phyloP scores from a whole-genome alignment of 495 filamentous ascomycete species.

The Penicillium psychrofluorescens region DNA sequence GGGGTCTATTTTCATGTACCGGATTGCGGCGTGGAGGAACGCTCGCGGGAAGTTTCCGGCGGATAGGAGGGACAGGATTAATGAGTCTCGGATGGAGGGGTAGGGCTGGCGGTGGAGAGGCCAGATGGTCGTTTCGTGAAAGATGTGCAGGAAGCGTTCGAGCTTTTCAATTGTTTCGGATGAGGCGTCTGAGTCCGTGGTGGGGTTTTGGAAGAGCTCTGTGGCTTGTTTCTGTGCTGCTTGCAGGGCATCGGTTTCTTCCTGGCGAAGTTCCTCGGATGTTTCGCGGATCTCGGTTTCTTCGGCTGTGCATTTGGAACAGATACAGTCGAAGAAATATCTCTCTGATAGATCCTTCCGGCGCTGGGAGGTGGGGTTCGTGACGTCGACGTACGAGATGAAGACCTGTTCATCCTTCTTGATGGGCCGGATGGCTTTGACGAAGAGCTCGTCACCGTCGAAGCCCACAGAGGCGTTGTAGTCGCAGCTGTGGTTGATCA shows the following conservation, averaged over 20 bases:
- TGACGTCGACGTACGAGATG: constrained; percentile 62
- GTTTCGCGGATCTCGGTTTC: constrained; percentile 18
- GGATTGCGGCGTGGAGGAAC: constrained; percentile 31
- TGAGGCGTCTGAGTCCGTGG: constrained; percentile 6
- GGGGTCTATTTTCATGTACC: constrained; percentile 32
- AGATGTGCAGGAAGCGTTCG: constrained; percentile 13
- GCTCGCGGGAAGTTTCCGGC: constrained; percentile 22
- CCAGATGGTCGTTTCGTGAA: constrained; percentile 18
- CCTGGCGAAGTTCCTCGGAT: background rate
- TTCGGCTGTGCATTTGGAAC: constrained; percentile 40
- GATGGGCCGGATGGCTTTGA: constrained; percentile 42
- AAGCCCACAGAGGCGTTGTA: constrained; percentile 61
- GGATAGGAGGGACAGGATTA: constrained; percentile 25
- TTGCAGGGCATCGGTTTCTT: constrained; percentile 10
- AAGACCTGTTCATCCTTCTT: constrained; percentile 53
- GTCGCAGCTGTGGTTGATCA: constrained; percentile 65
- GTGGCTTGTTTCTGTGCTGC: constrained; percentile 17
- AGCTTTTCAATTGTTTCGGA: constrained; percentile 13
- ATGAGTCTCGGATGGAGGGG: constrained; percentile 29
- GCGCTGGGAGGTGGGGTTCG: constrained; percentile 36
- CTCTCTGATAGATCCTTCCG: constrained; percentile 45
- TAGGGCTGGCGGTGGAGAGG: constrained; percentile 34
- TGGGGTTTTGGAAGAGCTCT: constrained; percentile 16
- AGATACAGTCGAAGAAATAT: constrained; percentile 63
- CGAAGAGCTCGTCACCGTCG: constrained; percentile 40